These are phyloP conservation scores for Penicillium cosmopolitanum DNA, from an alignment of 495 filamentous ascomycete genomes.

Conservation along the genomic window DNA sequence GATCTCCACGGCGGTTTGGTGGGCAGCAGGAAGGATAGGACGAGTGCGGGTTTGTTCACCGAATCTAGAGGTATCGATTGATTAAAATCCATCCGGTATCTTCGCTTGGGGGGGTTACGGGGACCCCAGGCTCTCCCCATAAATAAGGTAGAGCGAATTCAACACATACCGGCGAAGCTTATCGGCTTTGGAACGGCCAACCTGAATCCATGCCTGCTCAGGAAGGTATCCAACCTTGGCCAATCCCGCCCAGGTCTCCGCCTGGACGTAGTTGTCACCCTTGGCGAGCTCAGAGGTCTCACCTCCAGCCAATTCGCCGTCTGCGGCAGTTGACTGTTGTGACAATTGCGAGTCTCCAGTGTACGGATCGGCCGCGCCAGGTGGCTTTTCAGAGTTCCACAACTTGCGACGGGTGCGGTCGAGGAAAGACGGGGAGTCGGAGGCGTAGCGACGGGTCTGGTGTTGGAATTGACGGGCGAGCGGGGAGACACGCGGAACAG, in stretches of 20 bases:
- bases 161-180: conserved; percentile 25
- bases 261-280: conserved; percentile 22
- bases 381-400: conserved; percentile 60
- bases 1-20: conserved; percentile 53
- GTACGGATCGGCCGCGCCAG: conserved; percentile 58
- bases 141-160: background rate
- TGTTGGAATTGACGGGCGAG: conserved; percentile 40
- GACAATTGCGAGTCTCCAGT: conserved; percentile 36
- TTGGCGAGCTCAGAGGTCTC: conserved; percentile 20
- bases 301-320: conserved; percentile 2
- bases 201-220: conserved; percentile 19
- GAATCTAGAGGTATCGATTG: conserved; percentile 21
- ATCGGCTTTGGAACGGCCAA: conserved; percentile 17
- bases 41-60: conserved; percentile 14
- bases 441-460: conserved; percentile 38
- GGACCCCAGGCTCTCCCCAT: background rate
- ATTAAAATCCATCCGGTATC: conserved; percentile 11
- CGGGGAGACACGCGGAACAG: conserved; percentile 41
- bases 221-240: conserved; percentile 18
- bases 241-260: conserved; percentile 27
- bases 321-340: background rate
- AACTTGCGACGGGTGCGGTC: conserved; percentile 56
- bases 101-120: background rate
- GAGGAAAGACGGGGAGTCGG: conserved; percentile 44
- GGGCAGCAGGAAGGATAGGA: conserved; percentile 31